Evolutionary conservation across 768 basidiomycete species (phyloP).

Genomic region (Hericium alpestre): DNA sequence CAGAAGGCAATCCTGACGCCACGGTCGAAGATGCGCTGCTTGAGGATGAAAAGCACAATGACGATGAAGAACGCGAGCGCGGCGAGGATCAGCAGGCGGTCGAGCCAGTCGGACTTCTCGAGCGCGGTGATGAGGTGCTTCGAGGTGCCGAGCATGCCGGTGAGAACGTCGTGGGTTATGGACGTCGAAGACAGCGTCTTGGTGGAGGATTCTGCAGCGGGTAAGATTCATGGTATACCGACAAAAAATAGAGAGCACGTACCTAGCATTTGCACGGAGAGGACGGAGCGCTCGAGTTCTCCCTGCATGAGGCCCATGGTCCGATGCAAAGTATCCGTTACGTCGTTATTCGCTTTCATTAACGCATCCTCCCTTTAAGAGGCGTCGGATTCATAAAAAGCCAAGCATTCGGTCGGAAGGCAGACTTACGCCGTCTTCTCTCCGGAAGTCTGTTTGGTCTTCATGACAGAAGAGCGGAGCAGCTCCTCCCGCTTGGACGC

Average conservation of each 20-base stretch:
- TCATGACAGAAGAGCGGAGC: slow-evolving; percentile 37
- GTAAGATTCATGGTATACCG: neutral
- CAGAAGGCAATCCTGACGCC: slow-evolving; percentile 72
- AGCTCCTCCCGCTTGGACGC: slow-evolving; percentile 62
- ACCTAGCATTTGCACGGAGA: slow-evolving; percentile 82
- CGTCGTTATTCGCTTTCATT: slow-evolving; percentile 81
- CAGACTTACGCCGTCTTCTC: slow-evolving; percentile 54
- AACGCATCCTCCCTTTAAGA: slow-evolving; percentile 63
- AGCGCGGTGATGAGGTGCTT: slow-evolving; percentile 79
- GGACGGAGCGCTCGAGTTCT: slow-evolving; percentile 83
- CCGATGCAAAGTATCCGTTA: slow-evolving; percentile 79
- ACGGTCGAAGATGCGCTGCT: slow-evolving; percentile 76
- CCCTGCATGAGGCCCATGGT: slow-evolving; percentile 82
- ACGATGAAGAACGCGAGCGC: slow-evolving; percentile 77
- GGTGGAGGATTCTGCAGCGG: slow-evolving; percentile 62
- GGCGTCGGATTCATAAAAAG: neutral
- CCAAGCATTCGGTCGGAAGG: neutral
- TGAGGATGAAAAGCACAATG: slow-evolving; percentile 77
- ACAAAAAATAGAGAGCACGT: slow-evolving; percentile 9
- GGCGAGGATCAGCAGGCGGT: slow-evolving; percentile 75
- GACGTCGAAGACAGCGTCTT: slow-evolving; percentile 66
- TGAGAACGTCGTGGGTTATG: slow-evolving; percentile 65
- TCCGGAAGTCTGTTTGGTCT: slow-evolving; percentile 36
- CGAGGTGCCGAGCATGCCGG: slow-evolving; percentile 62
- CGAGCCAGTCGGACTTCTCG: slow-evolving; percentile 85